Conservation (phyloP, 192 early-diverging fungal species). For the Rhizophagus clarus region DNA sequence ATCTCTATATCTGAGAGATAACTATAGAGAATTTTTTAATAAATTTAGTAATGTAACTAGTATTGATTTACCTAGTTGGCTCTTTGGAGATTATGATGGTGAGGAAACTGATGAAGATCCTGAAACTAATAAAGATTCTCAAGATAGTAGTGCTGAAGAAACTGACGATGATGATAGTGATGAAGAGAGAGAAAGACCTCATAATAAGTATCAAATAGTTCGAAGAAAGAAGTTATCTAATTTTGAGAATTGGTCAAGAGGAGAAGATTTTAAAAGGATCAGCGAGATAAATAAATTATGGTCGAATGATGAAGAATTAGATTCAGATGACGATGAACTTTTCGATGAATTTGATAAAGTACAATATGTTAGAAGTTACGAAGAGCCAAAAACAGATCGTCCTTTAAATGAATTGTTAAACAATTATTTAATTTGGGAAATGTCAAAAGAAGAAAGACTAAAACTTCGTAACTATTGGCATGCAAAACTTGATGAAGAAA, state of each 20-base stretch:
- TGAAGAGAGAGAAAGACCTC: too few species aligned
- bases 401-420: constrained; percentile 34
- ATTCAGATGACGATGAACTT: background rate
- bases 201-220: background rate
- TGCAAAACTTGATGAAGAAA: constrained; percentile 28
- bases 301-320: too few species aligned
- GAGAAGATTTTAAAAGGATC: background rate
- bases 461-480: constrained; percentile 44
- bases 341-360: too few species aligned
- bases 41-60: constrained; percentile 7
- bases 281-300: too few species aligned
- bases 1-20: background rate
- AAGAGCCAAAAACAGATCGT: constrained; percentile 24
- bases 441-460: constrained; percentile 46
- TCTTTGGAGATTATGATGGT: background rate
- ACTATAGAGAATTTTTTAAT: constrained; percentile 1
- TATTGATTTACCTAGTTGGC: background rate
- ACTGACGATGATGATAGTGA: too few species aligned
- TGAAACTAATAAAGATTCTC: too few species aligned
- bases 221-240: background rate
- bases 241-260: constrained; percentile 31
- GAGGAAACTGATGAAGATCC: background rate
- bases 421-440: constrained; percentile 49
- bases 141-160: too few species aligned
- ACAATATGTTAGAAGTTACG: background rate